phyloP scores from a whole-genome alignment of 805 yeast genomes.

The Kodamaea sagamina region DNA sequence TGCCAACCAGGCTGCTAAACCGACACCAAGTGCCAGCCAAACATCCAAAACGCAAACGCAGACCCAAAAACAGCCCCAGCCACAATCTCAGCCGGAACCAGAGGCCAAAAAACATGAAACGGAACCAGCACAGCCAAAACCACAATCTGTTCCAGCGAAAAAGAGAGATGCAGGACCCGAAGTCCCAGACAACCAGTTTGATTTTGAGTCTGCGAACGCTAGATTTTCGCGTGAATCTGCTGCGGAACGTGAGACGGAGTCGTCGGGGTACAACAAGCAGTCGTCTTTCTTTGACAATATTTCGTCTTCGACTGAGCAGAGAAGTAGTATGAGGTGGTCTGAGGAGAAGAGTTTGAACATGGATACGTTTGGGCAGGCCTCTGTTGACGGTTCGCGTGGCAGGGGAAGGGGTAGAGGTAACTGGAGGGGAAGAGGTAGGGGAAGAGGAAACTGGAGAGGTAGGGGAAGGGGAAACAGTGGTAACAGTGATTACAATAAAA shows the following conservation, averaged over 20 bases:
- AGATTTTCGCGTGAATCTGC: conserved; percentile 58
- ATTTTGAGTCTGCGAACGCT: conserved; percentile 74
- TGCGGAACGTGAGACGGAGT: conserved; percentile 34
- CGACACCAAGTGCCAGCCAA: conserved; percentile 4
- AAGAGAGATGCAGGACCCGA: conserved; percentile 19
- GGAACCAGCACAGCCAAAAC: conserved; percentile 13
- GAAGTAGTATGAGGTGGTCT: conserved; percentile 58
- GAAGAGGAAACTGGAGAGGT: conserved; percentile 36
- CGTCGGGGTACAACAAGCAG: conserved; percentile 62
- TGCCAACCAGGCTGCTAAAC: conserved; percentile 3
- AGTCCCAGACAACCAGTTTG: conserved; percentile 63
- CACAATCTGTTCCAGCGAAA: conserved; percentile 14
- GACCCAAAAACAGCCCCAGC: conserved; percentile 12
- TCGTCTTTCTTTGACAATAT: conserved; percentile 88
- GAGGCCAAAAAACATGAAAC: conserved; percentile 9
- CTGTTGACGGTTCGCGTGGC: conserved; percentile 36
- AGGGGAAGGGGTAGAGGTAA: conserved; percentile 39
- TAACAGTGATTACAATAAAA: conserved; percentile 19
- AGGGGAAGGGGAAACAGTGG: conserved; percentile 37
- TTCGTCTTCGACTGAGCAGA: conserved; percentile 63
- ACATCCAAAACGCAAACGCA: conserved; percentile 15
- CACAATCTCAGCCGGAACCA: conserved; percentile 16
- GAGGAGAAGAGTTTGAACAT: conserved; percentile 72
- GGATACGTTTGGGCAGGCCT: conserved; percentile 82
- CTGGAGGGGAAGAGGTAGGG: conserved; percentile 24